phyloP scores from a whole-genome alignment of 108 stramenopile species.

The Fistulifera solaris region DNA sequence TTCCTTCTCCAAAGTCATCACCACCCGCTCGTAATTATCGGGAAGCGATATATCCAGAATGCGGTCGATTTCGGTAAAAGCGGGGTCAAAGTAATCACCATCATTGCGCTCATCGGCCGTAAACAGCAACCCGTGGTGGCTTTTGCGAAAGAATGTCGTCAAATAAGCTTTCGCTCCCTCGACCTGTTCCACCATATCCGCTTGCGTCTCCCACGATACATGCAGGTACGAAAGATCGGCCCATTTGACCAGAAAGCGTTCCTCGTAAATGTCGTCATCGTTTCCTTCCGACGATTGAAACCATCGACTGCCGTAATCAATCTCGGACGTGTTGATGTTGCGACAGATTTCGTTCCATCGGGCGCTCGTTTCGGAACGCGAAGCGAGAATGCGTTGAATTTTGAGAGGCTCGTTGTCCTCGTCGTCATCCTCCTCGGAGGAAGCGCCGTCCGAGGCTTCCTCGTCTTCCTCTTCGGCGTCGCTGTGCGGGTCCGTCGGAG shows the following conservation, averaged over 20 bases:
- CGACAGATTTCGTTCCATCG: conserved; percentile 57
- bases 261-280: conserved; percentile 41
- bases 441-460: neutral
- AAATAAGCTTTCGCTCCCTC: conserved; percentile 55
- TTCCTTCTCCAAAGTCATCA: conserved; percentile 8
- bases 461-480: conserved; percentile 7
- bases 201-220: conserved; percentile 78
- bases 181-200: conserved; percentile 64
- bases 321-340: conserved; percentile 69
- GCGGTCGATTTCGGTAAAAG: conserved; percentile 65
- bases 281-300: conserved; percentile 34
- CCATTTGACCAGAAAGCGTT: conserved; percentile 86
- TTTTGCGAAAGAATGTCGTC: conserved; percentile 69
- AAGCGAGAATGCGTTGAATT: conserved; percentile 66
- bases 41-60: conserved; percentile 47
- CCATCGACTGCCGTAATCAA: conserved; percentile 74
- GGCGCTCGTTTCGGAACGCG: conserved; percentile 28
- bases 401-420: conserved; percentile 58
- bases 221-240: conserved; percentile 61
- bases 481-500: neutral
- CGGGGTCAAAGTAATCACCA: conserved; percentile 87
- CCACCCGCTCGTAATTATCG: conserved; percentile 21
- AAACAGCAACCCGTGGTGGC: conserved; percentile 50
- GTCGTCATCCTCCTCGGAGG: conserved; percentile 27
- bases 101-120: conserved; percentile 74